Base-by-base conservation (phyloP, 139 green algal species). In the Coccomyxa sp. region DNA sequence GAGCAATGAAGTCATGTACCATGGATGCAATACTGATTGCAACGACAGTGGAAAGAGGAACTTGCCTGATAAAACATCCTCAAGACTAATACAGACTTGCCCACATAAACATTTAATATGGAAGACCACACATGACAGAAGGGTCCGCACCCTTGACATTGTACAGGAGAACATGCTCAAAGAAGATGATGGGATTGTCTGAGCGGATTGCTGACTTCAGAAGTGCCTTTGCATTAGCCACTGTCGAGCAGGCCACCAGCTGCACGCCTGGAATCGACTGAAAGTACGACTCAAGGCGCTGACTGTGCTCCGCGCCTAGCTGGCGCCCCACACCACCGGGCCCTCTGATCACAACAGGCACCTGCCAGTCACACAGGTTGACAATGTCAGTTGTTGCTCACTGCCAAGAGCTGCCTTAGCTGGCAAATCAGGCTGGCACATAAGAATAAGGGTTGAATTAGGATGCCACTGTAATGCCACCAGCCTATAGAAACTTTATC, bases 91-190 rank as follows among this genome's bases (percentile, higher is more conserved):
- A 51, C 38, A 7, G 38, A 51, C 38, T 51, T 51, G 38, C 38
- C 38, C 38, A 51, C 7, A 7, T 11, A 51, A 51, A 51, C n/a
- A n/a, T n/a, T n/a, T n/a, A n/a, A n/a, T n/a, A n/a, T n/a, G n/a
- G 38, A 51, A 51, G 38, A 51, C 38, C 38, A 51, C 38, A 51
- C 3, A 51, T 51, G 38, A 51, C 38, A 51, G 38, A 51, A 51
- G 38, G 38, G 38, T 51, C 38, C 63, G 63, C 83, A 81, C 92
- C 94, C 91, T 98, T 98, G 58, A 98, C 84, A 87, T 98, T 98
- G 92, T 98, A 98, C 86, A 98, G 92, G 83, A 98, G 92, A 83
- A 98, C 95, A 89, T 98, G 95, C 91, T 98, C 95, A 75, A 98
- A 98, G 91, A 98, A 98, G 87, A 98, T 98, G 86, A 98, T 90